Evolutionary conservation across 2,329 filamentous ascomycete species (phyloP).

Genomic region (Geosmithia putterillii): DNA sequence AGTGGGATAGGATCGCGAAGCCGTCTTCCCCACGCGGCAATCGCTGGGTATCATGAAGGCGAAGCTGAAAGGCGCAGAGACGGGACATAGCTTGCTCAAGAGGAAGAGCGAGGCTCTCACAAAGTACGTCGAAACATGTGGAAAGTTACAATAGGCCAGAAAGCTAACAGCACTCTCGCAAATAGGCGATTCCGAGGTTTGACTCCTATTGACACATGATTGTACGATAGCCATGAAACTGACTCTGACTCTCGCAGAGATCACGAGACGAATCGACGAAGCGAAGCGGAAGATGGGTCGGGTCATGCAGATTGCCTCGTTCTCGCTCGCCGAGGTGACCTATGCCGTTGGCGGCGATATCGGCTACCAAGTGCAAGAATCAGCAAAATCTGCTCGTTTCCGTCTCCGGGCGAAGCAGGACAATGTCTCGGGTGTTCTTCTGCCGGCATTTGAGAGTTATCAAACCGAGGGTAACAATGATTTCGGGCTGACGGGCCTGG

Average conservation of each 20-base stretch:
- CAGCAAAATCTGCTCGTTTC: conserved; percentile 84
- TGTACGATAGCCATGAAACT: not conserved
- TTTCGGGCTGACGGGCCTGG: conserved; percentile 88
- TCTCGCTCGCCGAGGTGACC: conserved; percentile 92
- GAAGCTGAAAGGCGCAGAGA: conserved; percentile 90
- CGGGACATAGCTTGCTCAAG: conserved; percentile 88
- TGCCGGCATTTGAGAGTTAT: conserved; percentile 89
- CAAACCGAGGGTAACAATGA: conserved; percentile 84
- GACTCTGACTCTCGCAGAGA: conserved; percentile 45
- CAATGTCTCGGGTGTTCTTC: conserved; percentile 92
- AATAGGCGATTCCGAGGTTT: conserved; percentile 78
- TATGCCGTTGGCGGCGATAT: conserved; percentile 95
- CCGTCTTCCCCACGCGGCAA: conserved; percentile 96
- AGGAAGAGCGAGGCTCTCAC: conserved; percentile 96
- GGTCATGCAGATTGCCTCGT: conserved; percentile 98
- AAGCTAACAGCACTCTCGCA: not conserved
- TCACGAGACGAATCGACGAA: conserved; percentile 93
- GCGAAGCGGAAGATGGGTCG: conserved; percentile 98
- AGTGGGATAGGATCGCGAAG: conserved; percentile 69
- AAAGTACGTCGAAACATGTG: conserved; percentile 50
- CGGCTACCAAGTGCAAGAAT: conserved; percentile 94
- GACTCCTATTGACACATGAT: not conserved
- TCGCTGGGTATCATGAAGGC: conserved; percentile 94
- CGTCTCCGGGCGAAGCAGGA: conserved; percentile 91
- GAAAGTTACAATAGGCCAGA: not conserved